Percentiles rank a stretch among this genome's conserved stretches.
phyloP scores from a whole-genome alignment of 2,329 filamentous ascomycete genomes.

The Talaromyces sp. region DNA sequence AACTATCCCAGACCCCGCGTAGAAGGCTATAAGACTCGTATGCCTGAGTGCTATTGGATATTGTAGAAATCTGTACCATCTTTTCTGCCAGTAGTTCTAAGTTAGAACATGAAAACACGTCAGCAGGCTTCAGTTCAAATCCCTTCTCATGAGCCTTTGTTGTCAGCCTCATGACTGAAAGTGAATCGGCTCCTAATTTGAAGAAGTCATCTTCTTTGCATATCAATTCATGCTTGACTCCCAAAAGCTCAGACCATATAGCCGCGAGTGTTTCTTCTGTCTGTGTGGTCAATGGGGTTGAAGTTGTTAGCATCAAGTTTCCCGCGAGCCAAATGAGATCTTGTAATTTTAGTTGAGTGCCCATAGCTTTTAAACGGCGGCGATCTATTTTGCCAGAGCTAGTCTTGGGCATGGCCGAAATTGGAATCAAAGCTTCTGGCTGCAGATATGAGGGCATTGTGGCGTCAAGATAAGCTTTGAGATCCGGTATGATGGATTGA shows the following conservation, averaged over 20 bases:
- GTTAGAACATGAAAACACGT: background rate
- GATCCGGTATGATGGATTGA: background rate
- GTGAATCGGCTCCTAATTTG: conserved; percentile 24
- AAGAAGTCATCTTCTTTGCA: conserved; percentile 21
- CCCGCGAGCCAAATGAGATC: background rate
- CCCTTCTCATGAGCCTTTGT: conserved; percentile 12
- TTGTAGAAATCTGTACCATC: background rate
- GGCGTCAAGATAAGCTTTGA: background rate
- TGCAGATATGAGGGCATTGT: background rate
- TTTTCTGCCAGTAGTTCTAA: background rate
- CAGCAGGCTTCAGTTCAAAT: background rate
- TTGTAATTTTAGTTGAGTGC: background rate
- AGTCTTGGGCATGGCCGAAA: background rate
- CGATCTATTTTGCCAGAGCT: background rate
- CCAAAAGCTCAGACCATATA: background rate
- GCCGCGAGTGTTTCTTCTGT: background rate
- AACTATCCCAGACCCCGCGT: background rate
- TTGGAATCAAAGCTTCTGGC: background rate
- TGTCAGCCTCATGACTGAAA: conserved; percentile 24
- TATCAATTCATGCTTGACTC: background rate
- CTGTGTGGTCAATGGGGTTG: background rate
- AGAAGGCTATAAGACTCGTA: background rate
- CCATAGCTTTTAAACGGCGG: background rate
- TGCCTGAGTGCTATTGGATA: background rate
- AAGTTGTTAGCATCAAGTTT: background rate